Evolutionary conservation across 2,329 filamentous ascomycete genomes (phyloP), one percentile per base, ranked within the genome.

Genomic region (Nothophoma quercina): DNA sequence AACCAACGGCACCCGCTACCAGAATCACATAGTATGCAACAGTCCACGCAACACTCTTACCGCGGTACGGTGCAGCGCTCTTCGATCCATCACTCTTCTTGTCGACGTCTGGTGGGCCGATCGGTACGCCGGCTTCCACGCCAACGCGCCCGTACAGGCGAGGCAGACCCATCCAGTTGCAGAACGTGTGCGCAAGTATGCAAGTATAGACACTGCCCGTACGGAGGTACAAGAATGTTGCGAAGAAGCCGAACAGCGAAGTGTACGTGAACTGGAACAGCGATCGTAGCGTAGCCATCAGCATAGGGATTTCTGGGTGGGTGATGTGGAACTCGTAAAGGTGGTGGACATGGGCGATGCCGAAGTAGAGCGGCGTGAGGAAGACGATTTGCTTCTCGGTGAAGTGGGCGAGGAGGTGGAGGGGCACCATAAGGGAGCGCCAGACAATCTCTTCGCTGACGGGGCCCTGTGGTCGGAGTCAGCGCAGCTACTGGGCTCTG

Each of bases 401-500:
- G 55, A 74, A 34, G 82, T 80, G 42, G 16, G 91, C 87, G 41
- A 92, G 79, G 23, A 97, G 78, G 68, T 97, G 88, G 9, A 97
- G 81, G 2, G 93, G 90, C 30, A 97, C 83, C 44, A 93, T 87
- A 61, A 92, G 86, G 3, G 91, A 91, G 68, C 95, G 90, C 81
- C 97, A 99, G 65, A 97, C 88, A 55, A 96, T 79, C 76, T 99
- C 95, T 78, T 99, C 95, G 9, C 92, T 96, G 47, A 95, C 78
- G 0, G 95, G 93, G 28, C 91, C 92, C 65, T 71, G 32, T 13
- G 39, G 25, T 36, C 25, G 55, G 32, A 62, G 56, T 63, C 36
- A 67, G 59, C 16, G 21, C 12, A 19, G 26, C n/a, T 5, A 18
- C 13, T 19, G 15, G 12, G 28, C 28, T 4, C 8, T 39, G 15